A percentile compares a stretch with the other conserved stretches of the same genome.
phyloP scores from a whole-genome alignment of 192 early-diverging fungal species.

The Gaertneriomyces semiglobifer region DNA sequence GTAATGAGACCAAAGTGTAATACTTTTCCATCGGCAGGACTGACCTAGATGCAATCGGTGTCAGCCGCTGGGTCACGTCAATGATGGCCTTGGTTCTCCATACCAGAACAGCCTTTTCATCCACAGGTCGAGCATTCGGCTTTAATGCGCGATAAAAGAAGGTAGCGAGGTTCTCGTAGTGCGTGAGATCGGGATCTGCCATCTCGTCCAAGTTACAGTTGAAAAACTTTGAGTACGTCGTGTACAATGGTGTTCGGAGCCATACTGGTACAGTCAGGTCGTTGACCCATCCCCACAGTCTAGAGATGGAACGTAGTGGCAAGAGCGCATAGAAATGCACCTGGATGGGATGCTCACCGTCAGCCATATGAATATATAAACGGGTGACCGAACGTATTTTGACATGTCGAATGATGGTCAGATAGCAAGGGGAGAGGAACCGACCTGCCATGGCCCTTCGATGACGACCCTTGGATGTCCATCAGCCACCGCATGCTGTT shows the following conservation, averaged over 20 bases:
- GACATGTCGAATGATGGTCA: too few species aligned
- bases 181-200: constrained; percentile 71
- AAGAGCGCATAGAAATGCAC: constrained; percentile 81
- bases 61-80: too few species aligned
- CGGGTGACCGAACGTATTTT: too few species aligned
- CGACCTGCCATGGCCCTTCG: constrained; percentile 83
- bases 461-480: constrained; percentile 47
- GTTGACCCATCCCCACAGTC: constrained; percentile 89
- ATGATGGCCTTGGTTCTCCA: not conserved
- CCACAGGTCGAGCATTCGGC: constrained; percentile 71
- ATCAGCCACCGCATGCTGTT: constrained; percentile 10
- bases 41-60: constrained; percentile 45
- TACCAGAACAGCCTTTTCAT: constrained; percentile 64
- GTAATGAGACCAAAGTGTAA: constrained; percentile 84
- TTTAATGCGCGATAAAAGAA: constrained; percentile 95
- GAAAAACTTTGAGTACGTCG: constrained; percentile 79
- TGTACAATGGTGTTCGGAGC: constrained; percentile 73
- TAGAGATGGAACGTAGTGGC: constrained; percentile 85
- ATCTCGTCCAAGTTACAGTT: constrained; percentile 93
- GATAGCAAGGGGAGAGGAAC: not conserved
- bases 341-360: constrained; percentile 30
- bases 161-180: constrained; percentile 78
- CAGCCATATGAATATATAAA: too few species aligned
- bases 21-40: constrained; percentile 88
- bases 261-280: constrained; percentile 72